Conservation (phyloP, 2,329 filamentous ascomycete species). For the Thelonectria rubi region DNA sequence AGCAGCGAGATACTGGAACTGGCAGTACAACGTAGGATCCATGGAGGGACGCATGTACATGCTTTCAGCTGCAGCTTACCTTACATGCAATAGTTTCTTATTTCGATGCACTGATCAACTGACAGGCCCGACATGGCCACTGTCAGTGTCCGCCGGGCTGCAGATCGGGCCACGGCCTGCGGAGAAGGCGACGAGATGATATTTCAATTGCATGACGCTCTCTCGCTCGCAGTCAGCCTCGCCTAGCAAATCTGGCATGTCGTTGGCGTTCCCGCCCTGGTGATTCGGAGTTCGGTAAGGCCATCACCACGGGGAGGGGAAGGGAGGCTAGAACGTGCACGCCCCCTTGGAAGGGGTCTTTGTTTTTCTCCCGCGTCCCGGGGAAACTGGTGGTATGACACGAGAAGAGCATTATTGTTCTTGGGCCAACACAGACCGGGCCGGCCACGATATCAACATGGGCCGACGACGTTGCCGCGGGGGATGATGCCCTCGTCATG, state of each 20-base stretch:
- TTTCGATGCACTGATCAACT: constrained; percentile 15
- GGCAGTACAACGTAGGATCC: constrained; percentile 5
- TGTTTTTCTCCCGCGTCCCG: background rate
- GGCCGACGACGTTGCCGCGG: background rate
- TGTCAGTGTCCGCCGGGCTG: background rate
- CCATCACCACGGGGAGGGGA: constrained; percentile 1
- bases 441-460: constrained; percentile 8
- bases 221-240: background rate
- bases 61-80: no score
- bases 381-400: constrained; percentile 1
- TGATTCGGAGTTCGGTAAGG: constrained; percentile 14
- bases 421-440: background rate
- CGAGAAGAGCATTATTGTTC: background rate
- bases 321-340: constrained; percentile 6
- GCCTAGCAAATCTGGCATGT: constrained; percentile 13
- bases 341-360: background rate
- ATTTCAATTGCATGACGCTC: constrained; percentile 10
- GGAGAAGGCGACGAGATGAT: background rate
- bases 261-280: background rate
- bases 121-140: background rate
- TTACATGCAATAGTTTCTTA: background rate
- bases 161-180: constrained; percentile 1
- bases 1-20: background rate
- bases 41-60: background rate
- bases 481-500: background rate